These are phyloP conservation scores for Gentiana straminea DNA, from an alignment of 257 asterid species.

Conservation along the genomic window DNA sequence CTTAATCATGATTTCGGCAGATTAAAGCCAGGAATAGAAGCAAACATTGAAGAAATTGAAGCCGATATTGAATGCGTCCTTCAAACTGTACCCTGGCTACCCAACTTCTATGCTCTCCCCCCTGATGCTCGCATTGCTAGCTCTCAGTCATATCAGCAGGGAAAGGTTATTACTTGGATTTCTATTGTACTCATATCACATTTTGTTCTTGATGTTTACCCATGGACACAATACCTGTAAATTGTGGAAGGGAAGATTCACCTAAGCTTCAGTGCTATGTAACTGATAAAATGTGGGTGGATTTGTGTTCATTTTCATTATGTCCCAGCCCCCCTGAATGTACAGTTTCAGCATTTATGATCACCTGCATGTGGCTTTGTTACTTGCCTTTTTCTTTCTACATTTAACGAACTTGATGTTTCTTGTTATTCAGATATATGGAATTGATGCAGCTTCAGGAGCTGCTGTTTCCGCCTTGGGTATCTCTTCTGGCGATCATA, in stretches of 20 bases:
- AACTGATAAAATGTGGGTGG: not conserved
- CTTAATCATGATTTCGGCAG: conserved; percentile 17
- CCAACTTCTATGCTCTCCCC: conserved; percentile 58
- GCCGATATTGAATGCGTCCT: conserved; percentile 52
- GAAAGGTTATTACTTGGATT: conserved; percentile 42
- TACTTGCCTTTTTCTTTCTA: not conserved
- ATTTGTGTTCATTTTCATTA: not conserved
- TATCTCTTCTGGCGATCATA: conserved; percentile 64
- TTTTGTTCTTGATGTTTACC: not conserved
- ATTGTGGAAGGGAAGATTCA: not conserved
- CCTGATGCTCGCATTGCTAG: conserved; percentile 62
- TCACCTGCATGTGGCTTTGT: not conserved
- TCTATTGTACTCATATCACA: not conserved
- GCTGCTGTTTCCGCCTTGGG: conserved; percentile 88
- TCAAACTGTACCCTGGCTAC: conserved; percentile 61
- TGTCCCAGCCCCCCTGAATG: not conserved
- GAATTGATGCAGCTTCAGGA: conserved; percentile 97
- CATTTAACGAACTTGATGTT: conserved; percentile 3
- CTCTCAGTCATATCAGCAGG: conserved; percentile 67
- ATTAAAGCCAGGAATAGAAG: conserved; percentile 64
- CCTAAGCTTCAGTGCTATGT: not conserved
- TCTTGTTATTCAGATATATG: conserved; percentile 59
- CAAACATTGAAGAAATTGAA: conserved; percentile 49
- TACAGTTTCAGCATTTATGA: too few species aligned
- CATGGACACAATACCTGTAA: not conserved